Evolutionary conservation across 805 yeast species (phyloP), one percentile per base, ranked within the genome.

Genomic region (Schwanniomyces vanrijiae): DNA sequence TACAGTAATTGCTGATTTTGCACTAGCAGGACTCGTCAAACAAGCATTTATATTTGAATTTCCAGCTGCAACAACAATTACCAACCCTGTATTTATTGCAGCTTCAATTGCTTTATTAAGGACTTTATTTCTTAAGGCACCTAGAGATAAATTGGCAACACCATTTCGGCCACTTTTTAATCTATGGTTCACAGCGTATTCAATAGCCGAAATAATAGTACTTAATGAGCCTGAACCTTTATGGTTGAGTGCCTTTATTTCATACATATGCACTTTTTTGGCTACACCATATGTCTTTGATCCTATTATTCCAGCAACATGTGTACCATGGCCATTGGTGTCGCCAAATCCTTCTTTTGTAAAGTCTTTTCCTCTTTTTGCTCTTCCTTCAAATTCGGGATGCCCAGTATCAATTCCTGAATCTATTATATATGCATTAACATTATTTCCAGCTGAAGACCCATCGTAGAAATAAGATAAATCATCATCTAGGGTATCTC

Each of bases 31-130:
- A 47, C 95, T 88, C n/a, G 84, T 80, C 48, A 73, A 63, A 58
- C 97, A 91, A 0, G 97, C 96, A 60, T 89, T 82, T 16, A 79
- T 63, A 53, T 84, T 82, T 22, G 84, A 75, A 63, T 91, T 91
- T 1, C 98, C 98, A 0, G 96, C 97, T 0, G 97, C 96, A 5
- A 77, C 90, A 19, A 85, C 87, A 21, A 87, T 68, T 1, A 86
- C 75, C 31, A 90, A 60, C 0, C 96, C 97, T 0, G 87, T 75
- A 16, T 82, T 78, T 6, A 75, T 76, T 0, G 96, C 95, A 2
- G 90, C 90, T 48, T 79, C 77, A 7, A 90, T 78, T 0, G 96
- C 97, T 18, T 78, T 74, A 57, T 90, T 88, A 48, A 90, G 72
- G 1, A 89, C 77, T 0, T 75, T 57, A 53, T 86, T 88, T 49